A percentile compares a stretch with the other conserved stretches of the same genome.
Evolutionary conservation across 805 yeast genomes (phyloP).

Genomic region (Candida montana): DNA sequence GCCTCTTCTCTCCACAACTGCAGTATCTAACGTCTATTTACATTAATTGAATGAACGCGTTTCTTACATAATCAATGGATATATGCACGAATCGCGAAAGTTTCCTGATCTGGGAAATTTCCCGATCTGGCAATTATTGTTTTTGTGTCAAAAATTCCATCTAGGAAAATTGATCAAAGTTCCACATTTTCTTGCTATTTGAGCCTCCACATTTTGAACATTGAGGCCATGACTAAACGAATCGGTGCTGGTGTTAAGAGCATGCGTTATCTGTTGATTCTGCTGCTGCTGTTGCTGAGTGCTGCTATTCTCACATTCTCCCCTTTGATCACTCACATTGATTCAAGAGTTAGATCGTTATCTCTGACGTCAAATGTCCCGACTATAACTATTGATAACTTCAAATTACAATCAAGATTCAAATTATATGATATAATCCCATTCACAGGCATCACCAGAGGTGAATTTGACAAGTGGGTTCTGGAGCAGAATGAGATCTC

Average conservation of each 20-base stretch:
- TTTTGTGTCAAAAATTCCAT: not conserved
- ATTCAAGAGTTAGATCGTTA: not conserved
- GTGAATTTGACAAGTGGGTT: constrained; percentile 42
- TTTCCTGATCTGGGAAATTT: not conserved
- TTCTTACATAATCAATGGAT: not conserved
- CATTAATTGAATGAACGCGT: too few species aligned
- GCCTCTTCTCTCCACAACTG: too few species aligned
- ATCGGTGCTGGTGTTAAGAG: too few species aligned
- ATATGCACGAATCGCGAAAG: too few species aligned
- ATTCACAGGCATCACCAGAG: constrained; percentile 18
- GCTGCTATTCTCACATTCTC: not conserved
- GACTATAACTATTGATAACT: constrained; percentile 16
- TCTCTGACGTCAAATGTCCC: not conserved
- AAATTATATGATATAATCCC: constrained; percentile 18
- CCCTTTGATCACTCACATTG: not conserved
- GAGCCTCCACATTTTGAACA: too few species aligned
- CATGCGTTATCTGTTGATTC: too few species aligned
- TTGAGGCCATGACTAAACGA: too few species aligned
- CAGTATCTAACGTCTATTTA: too few species aligned
- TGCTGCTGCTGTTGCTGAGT: too few species aligned
- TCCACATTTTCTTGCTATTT: too few species aligned
- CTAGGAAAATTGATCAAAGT: too few species aligned
- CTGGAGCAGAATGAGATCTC: constrained; percentile 35
- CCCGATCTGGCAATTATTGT: not conserved
- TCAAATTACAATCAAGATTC: constrained; percentile 20